Conservation (phyloP, 148 eudicot genomes). For the Bassia scoparia region DNA sequence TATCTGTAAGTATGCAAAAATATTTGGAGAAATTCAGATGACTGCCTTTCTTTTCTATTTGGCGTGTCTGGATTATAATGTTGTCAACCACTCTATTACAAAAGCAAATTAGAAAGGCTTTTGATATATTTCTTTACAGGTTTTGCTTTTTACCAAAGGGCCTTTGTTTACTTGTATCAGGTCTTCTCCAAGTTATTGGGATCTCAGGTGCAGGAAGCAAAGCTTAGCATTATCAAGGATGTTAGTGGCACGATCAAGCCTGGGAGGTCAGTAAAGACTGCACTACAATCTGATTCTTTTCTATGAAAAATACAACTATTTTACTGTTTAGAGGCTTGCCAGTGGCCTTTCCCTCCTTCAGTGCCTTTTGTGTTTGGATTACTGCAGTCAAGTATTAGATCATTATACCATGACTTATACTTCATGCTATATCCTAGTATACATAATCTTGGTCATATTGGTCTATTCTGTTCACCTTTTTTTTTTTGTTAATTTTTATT, state of each 20-base stretch:
- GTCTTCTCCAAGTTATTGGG: constrained; percentile 44
- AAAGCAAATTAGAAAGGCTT: neutral
- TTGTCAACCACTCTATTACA: neutral
- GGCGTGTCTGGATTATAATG: neutral
- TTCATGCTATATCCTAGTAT: neutral
- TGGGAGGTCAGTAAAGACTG: constrained; percentile 45
- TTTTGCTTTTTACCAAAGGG: neutral
- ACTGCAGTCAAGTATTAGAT: neutral
- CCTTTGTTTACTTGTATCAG: constrained; percentile 24
- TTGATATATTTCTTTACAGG: neutral
- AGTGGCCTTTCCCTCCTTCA: neutral
- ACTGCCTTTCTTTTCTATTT: neutral
- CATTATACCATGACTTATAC: neutral
- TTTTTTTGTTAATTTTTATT: no score
- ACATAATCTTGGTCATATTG: neutral
- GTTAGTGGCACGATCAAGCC: constrained; percentile 70
- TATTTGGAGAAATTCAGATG: constrained; percentile 2
- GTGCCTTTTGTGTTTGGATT: neutral
- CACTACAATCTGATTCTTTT: neutral
- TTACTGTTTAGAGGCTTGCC: constrained; percentile 3
- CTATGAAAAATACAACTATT: neutral
- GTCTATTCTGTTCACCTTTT: no score
- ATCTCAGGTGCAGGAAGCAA: constrained; percentile 37
- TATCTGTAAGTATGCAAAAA: constrained; percentile 43
- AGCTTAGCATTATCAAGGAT: constrained; percentile 46